Evolutionary conservation across 345 rosid species (phyloP), one percentile per base, ranked within the genome.

Genomic region (Cardamine chenopodiifolia): DNA sequence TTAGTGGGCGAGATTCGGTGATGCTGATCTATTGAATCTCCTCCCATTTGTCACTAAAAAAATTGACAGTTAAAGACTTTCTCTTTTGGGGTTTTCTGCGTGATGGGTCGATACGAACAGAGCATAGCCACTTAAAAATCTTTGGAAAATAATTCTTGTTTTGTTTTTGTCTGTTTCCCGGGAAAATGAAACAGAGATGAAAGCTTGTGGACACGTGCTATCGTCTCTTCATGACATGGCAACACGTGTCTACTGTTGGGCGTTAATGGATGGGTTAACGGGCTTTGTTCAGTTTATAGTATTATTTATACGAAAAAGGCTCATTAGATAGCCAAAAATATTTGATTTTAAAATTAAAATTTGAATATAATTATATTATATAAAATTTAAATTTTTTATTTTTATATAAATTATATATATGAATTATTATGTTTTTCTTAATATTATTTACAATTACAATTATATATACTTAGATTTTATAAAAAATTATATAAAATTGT

Each of bases 91-190:
- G 8, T 19, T 53, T 42, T 75, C 28, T 60, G 55, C 6, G 65
- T 29, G 79, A 67, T 34, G 66, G 47, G 25, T 53, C 49, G 37
- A 18, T 15, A 48, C 2, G 57, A 65, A 77, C 72, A 71, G 69
- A 78, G 58, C 73, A 71, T 49, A 65, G 49, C 80, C 76, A 58
- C 73, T 78, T 65, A 48, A 64, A 13, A 13, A 2, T 70, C 35
- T n/a, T 40, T 5, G 35, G 15, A 40, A 49, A 53, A 4, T 17
- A 54, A n/a, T 14, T 55, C 31, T 34, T 19, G 20, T 18, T 50
- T 52, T 37, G 20, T 42, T 57, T 68, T 71, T 77, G 72, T 77
- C 59, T 71, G 76, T 77, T 71, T 71, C 76, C 68, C 76, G 80
- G 68, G 68, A 15, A 62, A 77, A 44, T n/a, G 5, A 66, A 68